Conservation (phyloP, 495 filamentous ascomycete species). For the Parmelia sp. region DNA sequence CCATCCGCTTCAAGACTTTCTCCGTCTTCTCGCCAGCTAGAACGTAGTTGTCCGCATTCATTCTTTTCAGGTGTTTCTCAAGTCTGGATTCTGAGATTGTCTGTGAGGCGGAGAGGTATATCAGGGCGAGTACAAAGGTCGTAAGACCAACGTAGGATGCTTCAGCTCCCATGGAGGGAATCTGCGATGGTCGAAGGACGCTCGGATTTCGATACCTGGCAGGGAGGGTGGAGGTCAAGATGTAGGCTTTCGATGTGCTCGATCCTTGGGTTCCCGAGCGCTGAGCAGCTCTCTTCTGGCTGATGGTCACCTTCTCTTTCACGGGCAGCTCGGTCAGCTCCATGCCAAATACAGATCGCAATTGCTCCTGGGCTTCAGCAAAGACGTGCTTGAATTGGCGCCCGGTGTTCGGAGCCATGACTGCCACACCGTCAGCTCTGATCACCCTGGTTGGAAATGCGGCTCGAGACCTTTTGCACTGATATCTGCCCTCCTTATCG, state of each 20-base stretch:
- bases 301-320: conserved; percentile 70
- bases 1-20: conserved; percentile 63
- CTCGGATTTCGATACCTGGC: conserved; percentile 51
- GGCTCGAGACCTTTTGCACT: conserved; percentile 56
- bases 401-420: conserved; percentile 34
- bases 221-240: conserved; percentile 67
- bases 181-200: conserved; percentile 62
- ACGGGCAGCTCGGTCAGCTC: conserved; percentile 73
- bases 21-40: conserved; percentile 67
- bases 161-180: conserved; percentile 59
- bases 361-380: conserved; percentile 56
- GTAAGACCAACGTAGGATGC: conserved; percentile 74
- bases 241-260: conserved; percentile 60
- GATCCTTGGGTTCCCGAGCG: conserved; percentile 25
- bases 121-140: conserved; percentile 69
- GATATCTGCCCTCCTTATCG: conserved; percentile 74
- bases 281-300: conserved; percentile 54
- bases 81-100: conserved; percentile 66
- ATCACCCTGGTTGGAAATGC: not conserved
- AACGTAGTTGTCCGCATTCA: conserved; percentile 70
- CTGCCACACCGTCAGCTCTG: conserved; percentile 22
- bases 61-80: conserved; percentile 62
- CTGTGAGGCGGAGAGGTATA: conserved; percentile 62
- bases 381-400: conserved; percentile 66
- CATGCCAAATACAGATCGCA: conserved; percentile 72